Conservation (phyloP, 768 basidiomycete genomes). For the Galerina marginata region DNA sequence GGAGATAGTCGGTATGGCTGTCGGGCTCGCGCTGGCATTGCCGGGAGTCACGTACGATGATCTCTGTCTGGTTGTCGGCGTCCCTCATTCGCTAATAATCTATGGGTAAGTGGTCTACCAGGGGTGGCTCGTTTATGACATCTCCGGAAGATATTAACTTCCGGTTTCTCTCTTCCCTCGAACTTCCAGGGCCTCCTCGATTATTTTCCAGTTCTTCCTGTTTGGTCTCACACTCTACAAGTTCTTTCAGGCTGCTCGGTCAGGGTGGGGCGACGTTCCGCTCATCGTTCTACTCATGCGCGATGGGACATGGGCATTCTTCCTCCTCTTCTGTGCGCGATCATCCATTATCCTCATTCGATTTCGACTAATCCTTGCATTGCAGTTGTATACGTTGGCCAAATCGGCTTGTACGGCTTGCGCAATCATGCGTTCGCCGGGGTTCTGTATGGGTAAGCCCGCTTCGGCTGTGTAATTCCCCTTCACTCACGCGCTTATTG, state of each 20-base stretch:
- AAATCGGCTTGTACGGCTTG: slow-evolving; percentile 31
- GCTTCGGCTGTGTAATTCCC: neutral
- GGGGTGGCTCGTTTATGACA: neutral
- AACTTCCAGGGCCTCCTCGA: slow-evolving; percentile 29
- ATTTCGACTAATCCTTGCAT: neutral
- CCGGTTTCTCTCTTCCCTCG: neutral
- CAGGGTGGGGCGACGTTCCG: slow-evolving; percentile 47
- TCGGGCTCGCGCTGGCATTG: slow-evolving; percentile 33
- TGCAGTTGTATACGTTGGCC: slow-evolving; percentile 32
- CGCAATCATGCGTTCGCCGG: slow-evolving; percentile 33
- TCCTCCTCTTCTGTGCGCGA: slow-evolving; percentile 42
- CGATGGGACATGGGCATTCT: slow-evolving; percentile 52
- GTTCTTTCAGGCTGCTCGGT: slow-evolving; percentile 36
- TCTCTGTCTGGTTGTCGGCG: slow-evolving; percentile 34
- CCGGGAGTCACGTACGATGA: slow-evolving; percentile 39
- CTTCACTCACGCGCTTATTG: neutral
- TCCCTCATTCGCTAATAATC: slow-evolving; percentile 34
- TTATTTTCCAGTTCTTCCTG: slow-evolving; percentile 44
- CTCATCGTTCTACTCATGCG: slow-evolving; percentile 45
- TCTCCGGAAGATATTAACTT: neutral
- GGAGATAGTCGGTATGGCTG: slow-evolving; percentile 37
- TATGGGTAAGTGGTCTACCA: slow-evolving; percentile 33
- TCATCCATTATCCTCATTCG: neutral
- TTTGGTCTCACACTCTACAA: slow-evolving; percentile 44
- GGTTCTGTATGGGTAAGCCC: slow-evolving; percentile 35